These are phyloP conservation scores for Niveomyces coronatus DNA, from an alignment of 2,329 filamentous ascomycete species.

Conservation along the genomic window DNA sequence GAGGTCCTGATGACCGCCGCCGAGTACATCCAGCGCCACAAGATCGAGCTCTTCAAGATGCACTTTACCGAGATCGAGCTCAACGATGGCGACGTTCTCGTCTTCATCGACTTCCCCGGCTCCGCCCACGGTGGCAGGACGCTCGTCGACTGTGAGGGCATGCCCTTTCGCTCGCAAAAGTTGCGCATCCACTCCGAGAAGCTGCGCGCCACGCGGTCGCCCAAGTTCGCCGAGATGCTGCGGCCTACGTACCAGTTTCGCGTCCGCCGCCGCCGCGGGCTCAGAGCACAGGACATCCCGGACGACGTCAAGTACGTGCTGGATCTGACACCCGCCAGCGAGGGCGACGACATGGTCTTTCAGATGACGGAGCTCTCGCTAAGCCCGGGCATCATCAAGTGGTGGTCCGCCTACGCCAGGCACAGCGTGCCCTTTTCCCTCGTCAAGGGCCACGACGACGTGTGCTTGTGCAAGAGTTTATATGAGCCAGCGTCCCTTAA, in stretches of 20 bases:
- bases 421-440: conserved; percentile 21
- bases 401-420: conserved; percentile 34
- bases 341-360: conserved; percentile 53
- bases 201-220: conserved; percentile 35
- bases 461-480: conserved; percentile 25
- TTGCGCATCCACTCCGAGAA: conserved; percentile 37
- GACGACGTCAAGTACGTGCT: conserved; percentile 46
- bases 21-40: background rate
- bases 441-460: conserved; percentile 32
- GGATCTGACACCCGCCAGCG: conserved; percentile 50
- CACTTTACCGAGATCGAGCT: conserved; percentile 14
- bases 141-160: conserved; percentile 25
- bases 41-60: conserved; percentile 7
- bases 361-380: conserved; percentile 49
- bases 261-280: conserved; percentile 25
- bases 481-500: no score
- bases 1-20: background rate
- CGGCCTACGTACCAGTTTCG: conserved; percentile 30
- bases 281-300: conserved; percentile 24
- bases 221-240: conserved; percentile 36
- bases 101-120: conserved; percentile 31
- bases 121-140: conserved; percentile 11
- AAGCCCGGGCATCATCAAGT: conserved; percentile 42
- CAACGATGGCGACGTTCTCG: conserved; percentile 31
- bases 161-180: conserved; percentile 22